Base-by-base conservation (phyloP, 176 grass and related monocot species). In the Dendrocalamus sinicus region DNA sequence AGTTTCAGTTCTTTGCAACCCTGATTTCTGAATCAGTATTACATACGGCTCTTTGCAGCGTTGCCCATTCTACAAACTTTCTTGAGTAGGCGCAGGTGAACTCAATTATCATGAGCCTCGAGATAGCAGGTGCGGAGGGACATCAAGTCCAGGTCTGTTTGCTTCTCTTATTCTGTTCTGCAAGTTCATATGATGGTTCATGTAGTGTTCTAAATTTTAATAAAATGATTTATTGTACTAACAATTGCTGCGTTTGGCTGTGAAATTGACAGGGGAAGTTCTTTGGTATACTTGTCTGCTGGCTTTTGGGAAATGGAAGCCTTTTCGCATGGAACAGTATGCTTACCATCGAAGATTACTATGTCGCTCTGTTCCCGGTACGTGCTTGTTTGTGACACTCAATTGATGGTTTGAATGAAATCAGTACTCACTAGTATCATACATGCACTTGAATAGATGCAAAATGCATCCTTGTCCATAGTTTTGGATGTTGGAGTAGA, bases 341-440 rank as follows among this genome's bases (percentile, higher is more conserved):
- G 83, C 84, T 95, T 22, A 95, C 90, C 7, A 91, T 95, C 24
- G 90, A 95, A 89, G 93, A 95, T 92, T 95, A 92, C 82, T 95
- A 95, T 52, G 24, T 28, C n/a, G 54, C 81, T 77, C 85, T 92
- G 59, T 94, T 94, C 67, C 92, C 89, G 32, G 92, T 92, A 94
- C 77, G 50, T 87, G 75, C 9, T 72, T 83, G 16, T 6, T 81
- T 78, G 12, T 43, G 0, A 35, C 63, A 44, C 30, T 51, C 40
- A 22, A 9, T 39, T 86, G 17, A 65, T 77, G 19, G 24, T 35
- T 70, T 50, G 6, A 71, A 45, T 57, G 6, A 75, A 59, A 72
- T 64, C 9, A 6, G 67, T 24, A 46, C 26, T 35, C 40, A 24
- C n/a, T 67, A 47, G 20, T 6, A 59, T 12, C 20, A 16, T 81